Evolutionary conservation across 116 monocot genomes (phyloP).

Genomic region (Posidonia oceanica): DNA sequence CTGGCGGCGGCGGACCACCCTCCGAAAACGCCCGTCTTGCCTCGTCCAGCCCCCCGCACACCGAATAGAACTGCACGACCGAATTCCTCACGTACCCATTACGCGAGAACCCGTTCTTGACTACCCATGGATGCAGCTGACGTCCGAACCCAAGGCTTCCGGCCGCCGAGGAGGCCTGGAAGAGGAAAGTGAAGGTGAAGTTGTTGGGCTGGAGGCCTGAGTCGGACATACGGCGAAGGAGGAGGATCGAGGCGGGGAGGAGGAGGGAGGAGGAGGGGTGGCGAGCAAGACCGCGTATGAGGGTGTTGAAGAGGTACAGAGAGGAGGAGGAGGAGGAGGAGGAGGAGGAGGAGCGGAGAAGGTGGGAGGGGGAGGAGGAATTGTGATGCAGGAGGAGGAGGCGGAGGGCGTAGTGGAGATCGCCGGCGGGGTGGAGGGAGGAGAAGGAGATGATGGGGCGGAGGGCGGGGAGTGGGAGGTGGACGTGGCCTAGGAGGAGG

Average conservation of each 20-base stretch:
- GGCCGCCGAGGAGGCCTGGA: slow-evolving; percentile 41
- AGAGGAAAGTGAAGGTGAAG: slow-evolving; percentile 76
- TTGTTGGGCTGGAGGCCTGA: slow-evolving; percentile 24
- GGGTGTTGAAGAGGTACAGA: slow-evolving; percentile 20
- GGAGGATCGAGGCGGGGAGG: slow-evolving; percentile 27
- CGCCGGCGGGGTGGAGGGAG: slow-evolving; percentile 39
- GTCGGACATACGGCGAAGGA: slow-evolving; percentile 23
- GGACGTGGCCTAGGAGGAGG: slow-evolving; percentile 40
- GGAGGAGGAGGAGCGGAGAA: slow-evolving; percentile 16
- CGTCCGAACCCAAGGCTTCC: slow-evolving; percentile 2
- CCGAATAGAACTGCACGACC: slow-evolving; percentile 14
- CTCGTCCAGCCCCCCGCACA: slow-evolving; percentile 3
- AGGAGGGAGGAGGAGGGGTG: slow-evolving; percentile 30
- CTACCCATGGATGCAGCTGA: slow-evolving; percentile 11
- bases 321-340: no score
- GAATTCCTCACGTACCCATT: slow-evolving; percentile 12
- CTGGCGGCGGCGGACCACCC: not conserved
- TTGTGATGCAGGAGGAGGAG: slow-evolving; percentile 33
- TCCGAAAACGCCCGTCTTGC: slow-evolving; percentile 11
- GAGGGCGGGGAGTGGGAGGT: slow-evolving; percentile 36
- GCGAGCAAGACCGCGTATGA: slow-evolving; percentile 16
- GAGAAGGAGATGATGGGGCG: slow-evolving; percentile 47
- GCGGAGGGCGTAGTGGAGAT: slow-evolving; percentile 34
- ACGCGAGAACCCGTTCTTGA: not conserved
- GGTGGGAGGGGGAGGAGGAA: not conserved